Conservation (phyloP, 2,329 filamentous ascomycete species). For the Paecilomyces niveus region DNA sequence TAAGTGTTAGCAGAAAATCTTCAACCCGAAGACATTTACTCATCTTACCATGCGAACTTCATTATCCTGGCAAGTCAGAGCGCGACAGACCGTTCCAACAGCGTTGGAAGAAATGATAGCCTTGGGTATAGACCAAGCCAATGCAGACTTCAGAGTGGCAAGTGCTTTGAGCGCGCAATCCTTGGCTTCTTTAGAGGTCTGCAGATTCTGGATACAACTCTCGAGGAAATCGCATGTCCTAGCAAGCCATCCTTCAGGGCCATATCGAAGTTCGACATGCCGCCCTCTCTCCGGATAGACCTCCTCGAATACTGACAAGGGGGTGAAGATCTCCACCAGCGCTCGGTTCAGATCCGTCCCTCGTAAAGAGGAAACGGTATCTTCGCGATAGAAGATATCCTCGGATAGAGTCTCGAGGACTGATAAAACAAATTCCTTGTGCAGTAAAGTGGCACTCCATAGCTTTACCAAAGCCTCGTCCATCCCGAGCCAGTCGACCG, state of each 20-base stretch:
- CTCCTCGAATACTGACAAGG: constrained; percentile 64
- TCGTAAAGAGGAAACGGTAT: constrained; percentile 74
- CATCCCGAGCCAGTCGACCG: constrained; percentile 90
- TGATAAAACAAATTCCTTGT: constrained; percentile 81
- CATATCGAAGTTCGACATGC: constrained; percentile 63
- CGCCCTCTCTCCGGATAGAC: constrained; percentile 67
- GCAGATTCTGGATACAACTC: constrained; percentile 62
- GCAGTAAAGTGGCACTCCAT: constrained; percentile 59
- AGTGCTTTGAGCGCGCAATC: constrained; percentile 69
- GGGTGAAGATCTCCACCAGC: constrained; percentile 90
- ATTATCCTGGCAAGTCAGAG: constrained; percentile 62
- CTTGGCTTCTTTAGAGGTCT: constrained; percentile 60
- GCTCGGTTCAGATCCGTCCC: constrained; percentile 80
- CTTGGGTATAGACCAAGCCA: constrained; percentile 82
- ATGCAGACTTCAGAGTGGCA: constrained; percentile 66
- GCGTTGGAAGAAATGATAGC: constrained; percentile 66
- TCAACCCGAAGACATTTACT: background rate
- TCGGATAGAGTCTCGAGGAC: constrained; percentile 89
- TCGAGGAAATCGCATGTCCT: constrained; percentile 68
- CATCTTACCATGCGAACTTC: constrained; percentile 63
- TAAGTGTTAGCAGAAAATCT: constrained; percentile 2
- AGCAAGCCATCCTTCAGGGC: constrained; percentile 78
- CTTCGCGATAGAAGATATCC: constrained; percentile 87
- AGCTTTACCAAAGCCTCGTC: constrained; percentile 73
- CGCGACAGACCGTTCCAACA: constrained; percentile 63